Base-by-base conservation (phyloP, 306 rosid genomes). In the Citrullus amarus region DNA sequence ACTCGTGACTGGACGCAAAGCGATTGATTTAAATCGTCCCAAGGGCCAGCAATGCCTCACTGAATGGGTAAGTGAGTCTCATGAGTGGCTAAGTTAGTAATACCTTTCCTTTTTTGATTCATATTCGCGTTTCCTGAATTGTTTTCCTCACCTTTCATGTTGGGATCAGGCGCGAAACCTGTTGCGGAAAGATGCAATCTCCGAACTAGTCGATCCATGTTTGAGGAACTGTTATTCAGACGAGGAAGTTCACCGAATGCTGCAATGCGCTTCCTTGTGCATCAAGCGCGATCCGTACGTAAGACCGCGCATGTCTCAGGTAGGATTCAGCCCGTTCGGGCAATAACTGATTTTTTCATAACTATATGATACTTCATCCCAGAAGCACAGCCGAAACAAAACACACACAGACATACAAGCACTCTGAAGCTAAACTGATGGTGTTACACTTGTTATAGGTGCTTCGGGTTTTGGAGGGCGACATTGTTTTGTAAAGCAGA, bases 221-320 rank as follows among this genome's bases (percentile, higher is more conserved):
- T 78, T 95, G 78, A 84, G 80, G 81, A 87, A 82, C 76, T 71
- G 84, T 81, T 91, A 87, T 41, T 83, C 76, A 5, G 85, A 84
- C 38, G 82, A 88, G 79, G 97, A 95, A 82, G 89, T 92, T 77
- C 55, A 68, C 73, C 88, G 90, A 66, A 88, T 95, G 93, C 83
- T 95, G 85, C 88, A 81, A 69, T 95, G 99, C 58, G 93, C 92
- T 14, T 89, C 92, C 65, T 80, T 91, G 86, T 92, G 99, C 84
- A 90, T 95, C 58, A 76, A 85, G 76, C 80, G 85, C 5, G 97
- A 91, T 48, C 93, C 93, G 69, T 88, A 85, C 74, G 80, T 84
- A 59, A 86, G 99, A 84, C 99, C 97, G 44, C 90, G 97, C 58
- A 93, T 92, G 96, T 95, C 99, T 77, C 97, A 91, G 97, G 98